Evolutionary conservation across 2,329 filamentous ascomycete species (phyloP), one percentile per base, ranked within the genome.

Genomic region (Colletotrichum sp.): DNA sequence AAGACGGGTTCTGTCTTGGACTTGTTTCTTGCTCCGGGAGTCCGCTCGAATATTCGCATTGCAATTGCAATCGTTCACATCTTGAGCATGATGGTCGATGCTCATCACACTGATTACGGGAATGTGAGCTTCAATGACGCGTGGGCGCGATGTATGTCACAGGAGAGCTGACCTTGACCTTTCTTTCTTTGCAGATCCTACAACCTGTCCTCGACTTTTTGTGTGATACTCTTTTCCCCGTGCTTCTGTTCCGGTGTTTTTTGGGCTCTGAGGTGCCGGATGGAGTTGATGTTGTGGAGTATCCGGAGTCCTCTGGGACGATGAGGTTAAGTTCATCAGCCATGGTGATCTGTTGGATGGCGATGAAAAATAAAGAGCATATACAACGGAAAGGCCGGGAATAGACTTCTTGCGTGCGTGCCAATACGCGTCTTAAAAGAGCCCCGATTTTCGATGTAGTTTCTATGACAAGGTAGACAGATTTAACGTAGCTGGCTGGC

Each of bases 141-240:
- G 12, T 13, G 16, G 4, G 15, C 8, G 7, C 7, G 16, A 16
- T 1, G 31, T 29, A 5, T 66, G 6, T 38, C n/a, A 4, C 24
- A n/a, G n/a, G 13, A 31, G 4, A 33, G 24, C 33, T 8, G 13
- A 61, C 72, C 59, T 74, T 74, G 51, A 74, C 72, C 43, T 68
- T 74, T 4, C 54, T 66, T 12, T 24, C 38, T 51, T 63, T 70
- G 15, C 61, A 62, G 3, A 31, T 61, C 1, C n/a, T 18, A 5
- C 66, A 66, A 8, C 51, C 66, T 8, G 21, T 38, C 31, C 24
- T n/a, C 1, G 36, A 70, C 18, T 65, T 73, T 21, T 33, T 38
- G n/a, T 66, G 63, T 4, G 63, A 21, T 36, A 71, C 55, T 11
- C 62, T 61, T 31, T 66, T 62, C 2, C 55, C 67, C 2, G 54